Base-by-base conservation (phyloP, 208 protist genomes). In the Acanthamoeba sp. region DNA sequence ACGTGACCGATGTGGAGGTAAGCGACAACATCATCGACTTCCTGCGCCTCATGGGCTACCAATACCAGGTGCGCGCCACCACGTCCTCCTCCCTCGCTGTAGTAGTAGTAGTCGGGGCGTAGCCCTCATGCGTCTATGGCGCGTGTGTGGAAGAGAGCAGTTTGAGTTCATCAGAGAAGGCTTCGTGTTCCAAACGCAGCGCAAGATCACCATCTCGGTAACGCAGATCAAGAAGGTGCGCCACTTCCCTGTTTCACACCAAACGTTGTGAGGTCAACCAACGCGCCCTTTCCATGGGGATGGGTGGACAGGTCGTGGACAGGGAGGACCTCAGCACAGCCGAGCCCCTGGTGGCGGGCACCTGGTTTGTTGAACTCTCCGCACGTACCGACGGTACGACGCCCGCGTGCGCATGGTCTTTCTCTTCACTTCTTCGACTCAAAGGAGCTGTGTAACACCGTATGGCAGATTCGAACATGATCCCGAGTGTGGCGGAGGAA, bases 11-110 rank as follows among this genome's bases (percentile, higher is more conserved):
- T 27, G 71, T 48, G 4, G 71, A 80, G 71, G 71, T 80, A 36
- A 80, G 71, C 71, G 71, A 80, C 38, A 80, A 80, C 71, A 80
- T 80, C 71, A 48, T 80, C 0, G 71, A 80, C 34, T 80, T 80
- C 36, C 71, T 80, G 12, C 71, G 71, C 36, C 32, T 80, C 36
- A 80, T 80, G 71, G 71, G 71, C 38, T 80, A 80, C 71, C 71
- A 80, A 24, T 80, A 29, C 10, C 59, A 69, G 59, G 59, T 69
- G 59, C n/a, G 59, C 2, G 4, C 5, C 59, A 69, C 18, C 22
- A 69, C 29, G 59, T 27, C 52, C 18, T 57, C 1, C 52, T 22
- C 18, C 1, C 10, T 2, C 52, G 18, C 52, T 5, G 18, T 20
- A 59, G 12, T 6, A 50, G 45, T 48, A 10, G 3, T 48, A 22